Percentiles rank a stretch among this genome's conserved stretches.
These are phyloP conservation scores for Ceratobasidium theobromae DNA, from an alignment of 1,284 basidiomycete species.

Conservation along the genomic window DNA sequence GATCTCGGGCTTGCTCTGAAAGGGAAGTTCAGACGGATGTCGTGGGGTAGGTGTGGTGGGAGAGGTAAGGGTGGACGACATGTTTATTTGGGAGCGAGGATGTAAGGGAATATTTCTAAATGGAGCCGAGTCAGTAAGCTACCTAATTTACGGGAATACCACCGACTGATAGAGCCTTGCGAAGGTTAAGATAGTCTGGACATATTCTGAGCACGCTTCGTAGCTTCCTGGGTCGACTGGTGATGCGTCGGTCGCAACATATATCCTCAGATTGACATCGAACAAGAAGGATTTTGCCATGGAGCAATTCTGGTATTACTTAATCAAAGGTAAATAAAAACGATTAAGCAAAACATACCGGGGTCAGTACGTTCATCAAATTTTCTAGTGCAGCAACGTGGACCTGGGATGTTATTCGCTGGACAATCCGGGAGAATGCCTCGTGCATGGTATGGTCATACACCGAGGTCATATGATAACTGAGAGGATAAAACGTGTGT, in stretches of 20 bases:
- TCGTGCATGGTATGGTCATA: conserved; percentile 88
- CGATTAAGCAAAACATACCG: conserved; percentile 51
- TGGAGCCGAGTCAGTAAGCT: background rate
- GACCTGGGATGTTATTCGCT: conserved; percentile 67
- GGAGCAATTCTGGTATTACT: conserved; percentile 67
- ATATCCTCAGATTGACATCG: conserved; percentile 82
- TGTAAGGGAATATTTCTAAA: conserved; percentile 22
- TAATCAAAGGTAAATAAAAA: background rate
- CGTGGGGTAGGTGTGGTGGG: conserved; percentile 10
- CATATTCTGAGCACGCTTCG: conserved; percentile 87
- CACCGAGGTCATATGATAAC: conserved; percentile 86
- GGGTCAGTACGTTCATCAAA: conserved; percentile 77
- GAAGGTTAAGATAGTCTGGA: conserved; percentile 85
- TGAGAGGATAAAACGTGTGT: conserved; percentile 59
- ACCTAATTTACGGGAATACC: background rate
- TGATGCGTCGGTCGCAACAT: conserved; percentile 89
- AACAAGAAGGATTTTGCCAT: conserved; percentile 93
- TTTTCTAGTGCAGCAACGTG: conserved; percentile 67
- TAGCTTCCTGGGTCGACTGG: conserved; percentile 89
- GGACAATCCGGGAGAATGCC: conserved; percentile 73
- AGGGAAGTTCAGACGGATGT: conserved; percentile 1
- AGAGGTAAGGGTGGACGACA: conserved; percentile 9
- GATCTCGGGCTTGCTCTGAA: conserved; percentile 16
- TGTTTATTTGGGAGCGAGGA: conserved; percentile 34
- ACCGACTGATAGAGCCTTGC: conserved; percentile 78